Conservation (phyloP, 2,329 filamentous ascomycete species). For the Macrophomina pseudophaseolina region DNA sequence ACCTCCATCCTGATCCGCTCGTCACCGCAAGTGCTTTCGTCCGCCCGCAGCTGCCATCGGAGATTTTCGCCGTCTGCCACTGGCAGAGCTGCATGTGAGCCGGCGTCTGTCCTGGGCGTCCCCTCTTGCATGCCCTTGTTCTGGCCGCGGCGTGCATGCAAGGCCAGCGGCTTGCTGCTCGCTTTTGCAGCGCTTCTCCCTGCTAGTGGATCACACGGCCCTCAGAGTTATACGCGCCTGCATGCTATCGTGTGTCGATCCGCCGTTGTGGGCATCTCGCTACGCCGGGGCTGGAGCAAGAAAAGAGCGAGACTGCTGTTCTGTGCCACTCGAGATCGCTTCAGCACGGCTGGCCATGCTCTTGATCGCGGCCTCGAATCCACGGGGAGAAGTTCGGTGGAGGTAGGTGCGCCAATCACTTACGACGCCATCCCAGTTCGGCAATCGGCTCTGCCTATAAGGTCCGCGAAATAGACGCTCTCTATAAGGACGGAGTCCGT, state of each 20-base stretch:
- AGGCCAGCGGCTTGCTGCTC: neutral
- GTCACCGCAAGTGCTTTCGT: neutral
- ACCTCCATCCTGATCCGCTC: neutral
- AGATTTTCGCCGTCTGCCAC: neutral
- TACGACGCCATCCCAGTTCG: too few species aligned
- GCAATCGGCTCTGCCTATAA: too few species aligned
- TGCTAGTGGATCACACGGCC: slow-evolving; percentile 6
- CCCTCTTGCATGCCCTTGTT: neutral
- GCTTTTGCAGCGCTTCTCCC: neutral
- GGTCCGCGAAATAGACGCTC: too few species aligned
- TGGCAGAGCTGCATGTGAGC: neutral
- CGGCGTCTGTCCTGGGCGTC: neutral
- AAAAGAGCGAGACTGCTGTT: neutral
- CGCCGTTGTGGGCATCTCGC: neutral
- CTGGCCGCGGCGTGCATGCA: neutral
- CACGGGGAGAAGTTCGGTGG: too few species aligned
- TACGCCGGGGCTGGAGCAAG: neutral
- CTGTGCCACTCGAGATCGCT: neutral
- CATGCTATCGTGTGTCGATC: neutral
- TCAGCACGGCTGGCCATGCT: too few species aligned
- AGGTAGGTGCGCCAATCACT: too few species aligned
- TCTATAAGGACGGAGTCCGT: too few species aligned
- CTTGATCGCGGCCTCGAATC: too few species aligned
- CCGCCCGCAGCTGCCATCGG: neutral
- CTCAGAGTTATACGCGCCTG: neutral